Evolutionary conservation across 2,329 filamentous ascomycete species (phyloP).

Genomic region (Penicillium crustosum): DNA sequence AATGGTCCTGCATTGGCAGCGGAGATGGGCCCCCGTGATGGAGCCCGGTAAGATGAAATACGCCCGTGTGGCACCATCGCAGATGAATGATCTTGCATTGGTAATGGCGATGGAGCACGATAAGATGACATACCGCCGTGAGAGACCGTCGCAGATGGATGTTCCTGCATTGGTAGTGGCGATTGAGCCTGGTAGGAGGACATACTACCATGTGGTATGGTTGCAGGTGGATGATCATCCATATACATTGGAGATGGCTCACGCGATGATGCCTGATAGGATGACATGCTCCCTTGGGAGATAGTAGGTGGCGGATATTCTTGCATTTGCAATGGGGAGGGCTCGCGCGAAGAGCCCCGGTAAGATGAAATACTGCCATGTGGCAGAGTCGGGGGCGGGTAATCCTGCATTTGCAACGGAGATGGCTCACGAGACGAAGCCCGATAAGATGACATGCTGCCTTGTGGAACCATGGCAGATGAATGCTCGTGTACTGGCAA

Average conservation of each 20-base stretch:
- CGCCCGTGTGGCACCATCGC: background rate
- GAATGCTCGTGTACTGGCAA: constrained; percentile 4
- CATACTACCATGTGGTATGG: background rate
- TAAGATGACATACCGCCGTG: background rate
- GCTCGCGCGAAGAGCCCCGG: constrained; percentile 21
- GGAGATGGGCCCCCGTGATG: constrained; percentile 11
- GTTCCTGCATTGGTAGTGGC: background rate
- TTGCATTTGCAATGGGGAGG: constrained; percentile 38
- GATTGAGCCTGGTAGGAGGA: constrained; percentile 4
- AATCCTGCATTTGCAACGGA: constrained; percentile 10
- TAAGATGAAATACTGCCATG: constrained; percentile 8
- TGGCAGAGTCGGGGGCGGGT: constrained; percentile 4
- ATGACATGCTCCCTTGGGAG: constrained; percentile 3
- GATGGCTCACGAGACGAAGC: constrained; percentile 15
- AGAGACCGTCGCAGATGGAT: too few species aligned
- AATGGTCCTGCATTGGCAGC: constrained; percentile 1
- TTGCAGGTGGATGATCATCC: constrained; percentile 25
- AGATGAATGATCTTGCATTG: background rate
- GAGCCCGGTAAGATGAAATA: constrained; percentile 5
- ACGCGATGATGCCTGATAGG: constrained; percentile 15
- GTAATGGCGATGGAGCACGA: constrained; percentile 1
- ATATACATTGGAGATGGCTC: constrained; percentile 35
- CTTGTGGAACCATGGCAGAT: constrained; percentile 5
- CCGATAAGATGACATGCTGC: constrained; percentile 6
- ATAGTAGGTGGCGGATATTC: constrained; percentile 16